Evolutionary conservation across 768 basidiomycete species (phyloP).

Genomic region (Lactarius evosmus): DNA sequence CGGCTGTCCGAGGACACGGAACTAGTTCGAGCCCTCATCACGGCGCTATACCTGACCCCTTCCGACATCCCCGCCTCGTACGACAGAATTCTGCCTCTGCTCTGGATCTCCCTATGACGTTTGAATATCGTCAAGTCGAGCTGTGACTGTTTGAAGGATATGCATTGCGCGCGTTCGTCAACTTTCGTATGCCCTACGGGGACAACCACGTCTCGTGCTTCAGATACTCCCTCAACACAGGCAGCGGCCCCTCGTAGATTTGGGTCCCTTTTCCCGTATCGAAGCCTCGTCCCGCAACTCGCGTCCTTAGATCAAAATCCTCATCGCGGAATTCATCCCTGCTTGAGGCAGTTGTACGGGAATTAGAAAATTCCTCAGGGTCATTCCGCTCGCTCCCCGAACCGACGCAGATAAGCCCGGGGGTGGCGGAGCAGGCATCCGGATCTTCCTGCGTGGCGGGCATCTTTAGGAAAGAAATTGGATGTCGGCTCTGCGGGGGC

Average conservation of each 20-base stretch:
- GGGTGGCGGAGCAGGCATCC: too few relatives aligned
- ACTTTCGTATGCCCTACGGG: background rate
- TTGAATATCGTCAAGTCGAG: background rate
- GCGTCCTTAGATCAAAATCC: too few relatives aligned
- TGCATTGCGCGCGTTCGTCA: background rate
- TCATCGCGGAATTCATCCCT: too few relatives aligned
- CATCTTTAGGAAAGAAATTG: background rate
- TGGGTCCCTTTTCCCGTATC: background rate
- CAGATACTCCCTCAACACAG: background rate
- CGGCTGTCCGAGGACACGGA: background rate
- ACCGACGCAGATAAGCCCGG: background rate
- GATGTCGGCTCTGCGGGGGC: background rate
- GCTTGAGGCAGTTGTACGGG: too few relatives aligned
- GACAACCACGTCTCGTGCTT: background rate
- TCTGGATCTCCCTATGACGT: constrained; percentile 8
- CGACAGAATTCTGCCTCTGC: background rate
- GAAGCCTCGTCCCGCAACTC: too few relatives aligned
- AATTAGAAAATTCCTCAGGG: background rate
- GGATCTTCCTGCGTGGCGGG: background rate
- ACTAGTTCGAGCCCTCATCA: background rate
- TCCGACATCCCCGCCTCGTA: background rate
- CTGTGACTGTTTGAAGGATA: background rate
- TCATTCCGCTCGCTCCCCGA: background rate
- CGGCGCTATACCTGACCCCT: background rate
- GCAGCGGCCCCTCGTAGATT: background rate